These are phyloP conservation scores for Kandelia obovata DNA, from an alignment of 345 rosid genomes.

Conservation along the genomic window DNA sequence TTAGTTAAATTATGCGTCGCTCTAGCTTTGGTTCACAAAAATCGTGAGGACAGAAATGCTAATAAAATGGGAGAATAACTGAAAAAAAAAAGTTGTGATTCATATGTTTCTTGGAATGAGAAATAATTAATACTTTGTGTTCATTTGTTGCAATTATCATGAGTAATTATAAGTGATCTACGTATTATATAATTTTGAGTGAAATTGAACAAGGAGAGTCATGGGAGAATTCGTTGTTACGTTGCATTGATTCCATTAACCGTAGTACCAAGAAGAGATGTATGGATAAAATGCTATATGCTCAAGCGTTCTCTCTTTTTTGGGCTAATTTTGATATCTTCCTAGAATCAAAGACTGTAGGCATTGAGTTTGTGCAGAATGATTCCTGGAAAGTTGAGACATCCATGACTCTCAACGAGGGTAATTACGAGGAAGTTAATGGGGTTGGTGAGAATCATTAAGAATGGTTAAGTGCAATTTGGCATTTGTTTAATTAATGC, in stretches of 20 bases:
- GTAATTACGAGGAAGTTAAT: no score
- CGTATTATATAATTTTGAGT: not conserved
- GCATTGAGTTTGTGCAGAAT: not conserved
- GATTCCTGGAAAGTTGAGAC: not conserved
- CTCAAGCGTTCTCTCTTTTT: not conserved
- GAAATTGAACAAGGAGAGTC: no score
- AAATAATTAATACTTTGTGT: not conserved
- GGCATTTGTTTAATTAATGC: no score
- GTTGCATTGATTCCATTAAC: constrained; percentile 3
- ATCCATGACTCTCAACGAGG: not conserved
- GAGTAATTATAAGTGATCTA: not conserved
- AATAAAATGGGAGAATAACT: no score
- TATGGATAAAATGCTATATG: no score
- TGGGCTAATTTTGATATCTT: not conserved
- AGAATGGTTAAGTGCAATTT: no score
- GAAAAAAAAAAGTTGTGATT: not conserved
- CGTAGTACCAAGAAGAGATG: not conserved
- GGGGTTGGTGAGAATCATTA: no score
- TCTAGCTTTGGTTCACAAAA: no score
- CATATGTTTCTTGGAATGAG: not conserved
- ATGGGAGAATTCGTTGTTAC: no score
- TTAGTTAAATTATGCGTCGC: no score
- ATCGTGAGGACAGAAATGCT: no score
- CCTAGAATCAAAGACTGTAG: constrained; percentile 3
- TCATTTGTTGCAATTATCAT: not conserved